These are phyloP conservation scores for Solanum pimpinellifolium DNA, from an alignment of 257 asterid genomes.

Conservation along the genomic window DNA sequence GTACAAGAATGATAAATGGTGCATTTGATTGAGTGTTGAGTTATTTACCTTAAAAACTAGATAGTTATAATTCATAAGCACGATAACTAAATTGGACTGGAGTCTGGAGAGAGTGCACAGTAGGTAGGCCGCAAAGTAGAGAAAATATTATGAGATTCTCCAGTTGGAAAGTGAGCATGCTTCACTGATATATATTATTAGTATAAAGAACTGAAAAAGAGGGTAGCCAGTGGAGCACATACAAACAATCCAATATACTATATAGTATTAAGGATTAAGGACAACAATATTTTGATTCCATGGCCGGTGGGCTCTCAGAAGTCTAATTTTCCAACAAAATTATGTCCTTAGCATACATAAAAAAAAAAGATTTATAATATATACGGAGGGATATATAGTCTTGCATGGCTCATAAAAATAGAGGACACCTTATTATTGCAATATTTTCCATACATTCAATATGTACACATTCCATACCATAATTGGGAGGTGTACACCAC, in stretches of 20 bases:
- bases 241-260: not conserved
- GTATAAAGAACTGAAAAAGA: not conserved
- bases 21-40: not conserved
- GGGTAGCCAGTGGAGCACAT: not conserved
- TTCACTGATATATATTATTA: conserved; percentile 2
- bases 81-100: not conserved
- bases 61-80: too few species aligned
- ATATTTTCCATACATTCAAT: not conserved
- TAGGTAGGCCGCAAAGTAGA: conserved; percentile 1
- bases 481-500: not conserved
- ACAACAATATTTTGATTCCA: not conserved
- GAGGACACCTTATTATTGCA: not conserved
- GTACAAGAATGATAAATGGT: not conserved
- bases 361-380: too few species aligned
- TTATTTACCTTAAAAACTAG: not conserved
- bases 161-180: conserved; percentile 16
- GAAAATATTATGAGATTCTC: conserved; percentile 6
- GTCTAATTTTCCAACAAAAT: not conserved
- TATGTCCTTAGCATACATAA: not conserved
- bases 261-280: not conserved
- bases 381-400: not conserved
- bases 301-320: conserved; percentile 9
- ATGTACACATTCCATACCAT: not conserved
- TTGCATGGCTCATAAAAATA: not conserved
- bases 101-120: not conserved